Base-by-base conservation (phyloP, 2,329 filamentous ascomycete genomes). In the Gnomoniopsis sp. region DNA sequence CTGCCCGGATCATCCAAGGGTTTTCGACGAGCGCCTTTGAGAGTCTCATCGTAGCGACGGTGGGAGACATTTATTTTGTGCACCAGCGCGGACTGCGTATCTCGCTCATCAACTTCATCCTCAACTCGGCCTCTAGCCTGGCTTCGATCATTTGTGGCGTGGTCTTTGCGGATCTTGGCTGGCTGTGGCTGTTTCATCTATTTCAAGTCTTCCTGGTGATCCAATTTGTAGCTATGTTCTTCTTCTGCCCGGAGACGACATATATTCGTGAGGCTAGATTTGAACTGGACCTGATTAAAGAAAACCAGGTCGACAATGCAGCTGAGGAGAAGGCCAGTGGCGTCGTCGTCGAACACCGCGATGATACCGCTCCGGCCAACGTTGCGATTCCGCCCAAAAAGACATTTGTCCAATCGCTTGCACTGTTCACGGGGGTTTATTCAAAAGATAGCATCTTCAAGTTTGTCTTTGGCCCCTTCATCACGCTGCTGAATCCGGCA, bases 181-280 rank as follows among this genome's bases (percentile, higher is more conserved):
- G 65, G 65, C 59, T 62, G 53, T 67, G 65, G 51, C 65, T 75
- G 10, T 75, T 74, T 66, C 68, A 72, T 54, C 67, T 74, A 2
- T 65, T 74, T 12, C 66, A 68, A 22, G 66, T 70, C 3, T 73
- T 72, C 60, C 60, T 67, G 2, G 70, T 67, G 8, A 44, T 74
- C 10, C 69, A 73, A 46, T 58, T 65, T 8, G 36, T 72, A 7
- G 58, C 72, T 8, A 65, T 72, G 34, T 68, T 71, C 52, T 64
- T 75, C 49, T 74, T 76, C 56, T 73, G 74, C 3, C 73, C 72
- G 0, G 74, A 76, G 57, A 75, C 74, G 10, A 66, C 67, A 1
- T 76, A 73, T 65, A 70, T 66, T 51, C 70, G 74, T 4, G 46
- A 48, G 36, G 22, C 38, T 14, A 34, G 51, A 7, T 57, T 49